Evolutionary conservation across 805 yeast species (phyloP), one percentile per base, ranked within the genome.

Genomic region (Middelhovenomyces tepae): DNA sequence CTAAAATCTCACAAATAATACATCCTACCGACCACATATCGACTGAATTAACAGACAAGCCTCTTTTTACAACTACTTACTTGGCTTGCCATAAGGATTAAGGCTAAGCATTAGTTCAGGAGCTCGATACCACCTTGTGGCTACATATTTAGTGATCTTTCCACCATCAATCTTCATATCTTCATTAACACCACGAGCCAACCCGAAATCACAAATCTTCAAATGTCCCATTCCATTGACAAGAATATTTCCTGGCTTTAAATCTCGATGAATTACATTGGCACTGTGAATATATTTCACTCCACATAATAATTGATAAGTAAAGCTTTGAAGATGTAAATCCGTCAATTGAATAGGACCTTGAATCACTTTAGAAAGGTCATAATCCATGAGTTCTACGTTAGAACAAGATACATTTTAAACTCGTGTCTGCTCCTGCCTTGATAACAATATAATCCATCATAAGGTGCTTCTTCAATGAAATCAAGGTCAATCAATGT

Each of bases 1-100:
- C 83, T 43, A 80, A 82, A 31, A 87, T 62, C 54, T 87, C 97
- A 2, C 78, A 94, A 39, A 86, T 57, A 7, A 87, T 85, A 50
- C 96, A 87, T 1, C 96, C 97, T 7, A 78, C 73, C 0, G 95
- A 86, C 97, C 97, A 87, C 64, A 87, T 65, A 54, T 87, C 97
- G 29, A 87, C 79, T 16, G 68, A 35, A 38, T 36, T 16, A 41
- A 51, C 13, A 37, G 10, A 10, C 15, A 24, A 11, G 15, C 14
- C 14, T 7, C 19, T 10, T 27, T 19, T 27, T 25, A 15, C 32
- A 16, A 8, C 22, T 14, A 28, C 48, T 28, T 35, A 44, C 48
- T 37, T 2, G 73, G 65, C 37, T 79, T 79, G 3, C 75, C 68
- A 50, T 84, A 84, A 11, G 45, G 48, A 32, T 64, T 67, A 36